Base-by-base conservation (phyloP, 768 basidiomycete species). In the Paxillus ammoniavirescens region DNA sequence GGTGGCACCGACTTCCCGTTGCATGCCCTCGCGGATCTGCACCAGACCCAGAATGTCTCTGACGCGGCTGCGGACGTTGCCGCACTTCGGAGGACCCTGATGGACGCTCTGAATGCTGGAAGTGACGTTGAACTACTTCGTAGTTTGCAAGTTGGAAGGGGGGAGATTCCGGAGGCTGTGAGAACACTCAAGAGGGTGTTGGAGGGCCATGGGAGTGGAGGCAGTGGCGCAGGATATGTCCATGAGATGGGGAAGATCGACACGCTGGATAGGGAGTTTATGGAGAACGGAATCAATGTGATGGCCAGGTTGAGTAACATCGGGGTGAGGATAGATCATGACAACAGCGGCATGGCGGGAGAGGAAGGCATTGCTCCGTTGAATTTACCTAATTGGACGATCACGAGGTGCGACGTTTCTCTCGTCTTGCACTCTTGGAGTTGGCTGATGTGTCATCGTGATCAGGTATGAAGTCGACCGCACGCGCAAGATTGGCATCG, bases 231-330 rank as follows among this genome's bases (percentile, higher is more conserved):
- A 10, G 6, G 14, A n/a, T 15, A 44, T 9, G 14, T 21, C 50
- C 4, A 10, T 47, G 21, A 15, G 5, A 12, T 36, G 45, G 18
- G 26, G 5, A 37, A 49, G 14, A 46, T 50, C 3, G 61, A 63
- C 13, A 23, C 6, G 15, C 50, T 65, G 18, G 83, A 89, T 58
- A 76, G 77, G 35, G 83, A 86, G 66, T 89, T 89, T 65, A 77
- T 89, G 50, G 86, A 89, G 65, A 80, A 75, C 33, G 83, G 87
- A 5, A 84, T 90, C 49, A 88, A 89, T 49, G 84, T 86, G 5
- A 73, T 91, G 58, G 72, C 82, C 50, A 73, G 87, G 57, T 70
- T 91, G 74, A 85, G 83, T 58, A 66, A 65, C 28, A 52, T 42
- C 15, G 56, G 15, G 56, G 54, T 37, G 43, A 44, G 49, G 35